Conservation (phyloP, 2,329 filamentous ascomycete species). For the Microdochium nivale region DNA sequence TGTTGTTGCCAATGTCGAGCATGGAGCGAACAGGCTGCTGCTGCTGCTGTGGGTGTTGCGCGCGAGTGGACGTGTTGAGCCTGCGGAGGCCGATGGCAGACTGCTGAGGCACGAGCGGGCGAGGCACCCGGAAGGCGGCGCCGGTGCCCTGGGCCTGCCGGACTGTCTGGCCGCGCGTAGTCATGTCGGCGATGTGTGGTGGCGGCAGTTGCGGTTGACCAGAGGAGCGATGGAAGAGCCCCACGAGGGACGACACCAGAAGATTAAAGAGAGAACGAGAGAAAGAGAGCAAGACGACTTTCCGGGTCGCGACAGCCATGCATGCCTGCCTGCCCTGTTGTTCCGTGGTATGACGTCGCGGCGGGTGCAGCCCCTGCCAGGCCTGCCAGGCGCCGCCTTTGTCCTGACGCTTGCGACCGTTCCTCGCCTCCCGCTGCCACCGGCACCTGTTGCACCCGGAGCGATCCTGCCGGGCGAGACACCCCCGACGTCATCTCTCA, state of each 20-base stretch:
- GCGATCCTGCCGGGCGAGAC: too few relatives aligned
- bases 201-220: background rate
- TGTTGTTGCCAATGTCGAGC: background rate
- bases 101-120: background rate
- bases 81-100: background rate
- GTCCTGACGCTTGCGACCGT: background rate
- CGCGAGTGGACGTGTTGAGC: background rate
- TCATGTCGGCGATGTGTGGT: background rate
- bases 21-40: background rate
- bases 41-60: too few relatives aligned
- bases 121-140: background rate
- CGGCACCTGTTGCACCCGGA: background rate
- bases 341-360: background rate
- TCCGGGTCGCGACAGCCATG: too few relatives aligned
- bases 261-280: too few relatives aligned
- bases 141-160: background rate
- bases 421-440: background rate
- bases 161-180: background rate
- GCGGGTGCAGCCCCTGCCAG: background rate
- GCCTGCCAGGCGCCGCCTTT: background rate
- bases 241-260: too few relatives aligned
- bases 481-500: too few relatives aligned
- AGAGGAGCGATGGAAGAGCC: background rate
- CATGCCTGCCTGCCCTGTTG: too few relatives aligned
- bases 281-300: too few relatives aligned